These are phyloP conservation scores for Pythium periplocum DNA, from an alignment of 352 stramenopile genomes.

Conservation along the genomic window DNA sequence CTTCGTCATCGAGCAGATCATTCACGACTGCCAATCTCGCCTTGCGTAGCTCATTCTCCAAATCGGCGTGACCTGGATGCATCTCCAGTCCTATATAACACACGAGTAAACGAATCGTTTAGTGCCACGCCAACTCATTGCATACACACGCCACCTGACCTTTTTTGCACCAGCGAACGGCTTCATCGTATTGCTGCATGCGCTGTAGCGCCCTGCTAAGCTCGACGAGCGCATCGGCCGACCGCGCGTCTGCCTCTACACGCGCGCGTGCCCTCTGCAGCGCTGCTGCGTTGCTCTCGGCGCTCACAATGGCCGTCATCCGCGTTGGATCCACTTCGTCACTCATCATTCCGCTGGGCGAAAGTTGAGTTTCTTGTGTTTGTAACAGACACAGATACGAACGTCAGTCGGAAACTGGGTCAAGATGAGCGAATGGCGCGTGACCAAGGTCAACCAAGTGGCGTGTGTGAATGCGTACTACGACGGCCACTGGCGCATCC, in stretches of 20 bases:
- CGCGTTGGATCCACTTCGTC: background rate
- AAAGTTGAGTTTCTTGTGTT: background rate
- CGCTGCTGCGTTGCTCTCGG: background rate
- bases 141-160: background rate
- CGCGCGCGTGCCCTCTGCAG: constrained; percentile 5
- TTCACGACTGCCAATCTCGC: constrained; percentile 55
- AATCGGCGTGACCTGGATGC: constrained; percentile 29
- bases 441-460: constrained; percentile 34
- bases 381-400: background rate
- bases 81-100: constrained; percentile 31
- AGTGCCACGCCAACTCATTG: background rate
- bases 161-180: constrained; percentile 7
- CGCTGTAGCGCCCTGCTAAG: constrained; percentile 8
- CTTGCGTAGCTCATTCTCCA: constrained; percentile 36
- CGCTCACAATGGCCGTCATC: background rate
- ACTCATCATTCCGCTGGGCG: too few species aligned
- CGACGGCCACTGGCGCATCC: constrained; percentile 19
- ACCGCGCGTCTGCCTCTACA: constrained; percentile 7
- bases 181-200: constrained; percentile 9
- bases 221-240: constrained; percentile 7
- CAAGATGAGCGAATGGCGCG: constrained; percentile 1
- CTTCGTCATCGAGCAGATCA: constrained; percentile 30
- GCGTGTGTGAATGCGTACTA: constrained; percentile 56
- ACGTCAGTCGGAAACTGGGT: too few species aligned
- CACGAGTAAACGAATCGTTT: background rate